A percentile compares a stretch with the other conserved stretches of the same genome.
phyloP scores from a whole-genome alignment of 768 basidiomycete genomes.

The Gyrodon lividus region DNA sequence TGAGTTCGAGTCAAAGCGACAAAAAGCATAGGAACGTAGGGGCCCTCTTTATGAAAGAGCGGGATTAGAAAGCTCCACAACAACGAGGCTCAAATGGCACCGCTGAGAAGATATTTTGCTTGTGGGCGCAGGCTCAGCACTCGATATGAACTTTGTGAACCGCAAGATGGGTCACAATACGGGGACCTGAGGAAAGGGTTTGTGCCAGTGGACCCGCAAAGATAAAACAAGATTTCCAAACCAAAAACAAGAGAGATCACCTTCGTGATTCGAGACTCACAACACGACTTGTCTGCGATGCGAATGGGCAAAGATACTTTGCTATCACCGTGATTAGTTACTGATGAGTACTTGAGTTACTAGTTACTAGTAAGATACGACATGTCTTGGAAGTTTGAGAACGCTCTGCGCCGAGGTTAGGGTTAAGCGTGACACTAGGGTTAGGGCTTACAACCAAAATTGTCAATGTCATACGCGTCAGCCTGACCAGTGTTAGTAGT shows the following conservation, averaged over 20 bases:
- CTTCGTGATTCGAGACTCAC: background rate
- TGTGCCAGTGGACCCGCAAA: background rate
- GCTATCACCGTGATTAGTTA: too few relatives aligned
- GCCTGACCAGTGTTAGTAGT: background rate
- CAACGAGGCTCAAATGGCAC: too few relatives aligned
- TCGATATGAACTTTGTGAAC: background rate
- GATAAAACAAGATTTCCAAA: too few relatives aligned
- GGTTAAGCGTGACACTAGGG: too few relatives aligned
- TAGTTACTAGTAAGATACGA: too few relatives aligned
- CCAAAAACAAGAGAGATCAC: background rate
- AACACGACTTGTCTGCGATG: background rate
- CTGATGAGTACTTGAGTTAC: too few relatives aligned
- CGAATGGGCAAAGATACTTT: too few relatives aligned
- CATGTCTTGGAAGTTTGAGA: too few relatives aligned
- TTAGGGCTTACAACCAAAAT: slow-evolving; percentile 15
- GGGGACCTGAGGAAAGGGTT: background rate
- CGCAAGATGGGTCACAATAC: too few relatives aligned
- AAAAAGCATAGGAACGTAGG: background rate
- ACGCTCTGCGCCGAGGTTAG: too few relatives aligned
- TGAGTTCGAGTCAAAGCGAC: background rate
- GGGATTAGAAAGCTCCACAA: background rate
- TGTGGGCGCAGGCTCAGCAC: background rate
- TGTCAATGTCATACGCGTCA: slow-evolving; percentile 25
- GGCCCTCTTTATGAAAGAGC: background rate
- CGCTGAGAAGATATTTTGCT: background rate